These are phyloP conservation scores for Nadsonia commutata DNA, from an alignment of 1,139 yeast genomes.

Conservation along the genomic window DNA sequence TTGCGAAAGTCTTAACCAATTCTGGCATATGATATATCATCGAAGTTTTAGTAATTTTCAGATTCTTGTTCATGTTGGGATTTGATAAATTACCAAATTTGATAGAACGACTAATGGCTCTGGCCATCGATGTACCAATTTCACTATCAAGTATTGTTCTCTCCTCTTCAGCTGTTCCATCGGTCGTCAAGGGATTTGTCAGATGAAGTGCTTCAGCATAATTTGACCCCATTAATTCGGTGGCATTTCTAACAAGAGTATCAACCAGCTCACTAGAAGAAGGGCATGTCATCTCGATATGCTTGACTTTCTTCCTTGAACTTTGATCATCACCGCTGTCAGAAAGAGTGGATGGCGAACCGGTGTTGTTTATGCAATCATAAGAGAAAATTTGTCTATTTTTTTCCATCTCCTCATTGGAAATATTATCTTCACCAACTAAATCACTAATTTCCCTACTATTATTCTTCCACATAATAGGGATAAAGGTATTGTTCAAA, in stretches of 20 bases:
- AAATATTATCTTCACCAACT: conserved; percentile 2
- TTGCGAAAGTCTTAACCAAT: conserved; percentile 22
- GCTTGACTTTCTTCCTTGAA: neutral
- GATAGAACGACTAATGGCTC: neutral
- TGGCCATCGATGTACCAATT: neutral
- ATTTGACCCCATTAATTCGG: neutral
- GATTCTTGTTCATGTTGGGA: neutral
- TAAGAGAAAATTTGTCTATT: neutral
- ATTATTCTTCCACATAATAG: conserved; percentile 37
- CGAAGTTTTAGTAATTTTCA: neutral
- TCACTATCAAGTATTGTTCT: neutral
- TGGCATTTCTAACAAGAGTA: neutral
- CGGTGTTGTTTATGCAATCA: neutral
- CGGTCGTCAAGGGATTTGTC: neutral
- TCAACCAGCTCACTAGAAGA: neutral
- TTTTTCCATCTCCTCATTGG: conserved; percentile 1
- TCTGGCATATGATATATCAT: conserved; percentile 1
- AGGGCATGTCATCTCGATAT: neutral
- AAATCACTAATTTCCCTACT: conserved; percentile 10
- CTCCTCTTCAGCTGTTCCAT: neutral
- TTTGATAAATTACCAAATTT: neutral
- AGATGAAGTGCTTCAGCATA: neutral
- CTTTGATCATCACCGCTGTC: neutral
- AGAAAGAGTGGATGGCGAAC: neutral
- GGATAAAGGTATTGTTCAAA: conserved; percentile 69